A percentile compares a stretch with the other conserved stretches of the same genome.
phyloP scores from a whole-genome alignment of 805 yeast genomes.

The Saturnispora sekii region DNA sequence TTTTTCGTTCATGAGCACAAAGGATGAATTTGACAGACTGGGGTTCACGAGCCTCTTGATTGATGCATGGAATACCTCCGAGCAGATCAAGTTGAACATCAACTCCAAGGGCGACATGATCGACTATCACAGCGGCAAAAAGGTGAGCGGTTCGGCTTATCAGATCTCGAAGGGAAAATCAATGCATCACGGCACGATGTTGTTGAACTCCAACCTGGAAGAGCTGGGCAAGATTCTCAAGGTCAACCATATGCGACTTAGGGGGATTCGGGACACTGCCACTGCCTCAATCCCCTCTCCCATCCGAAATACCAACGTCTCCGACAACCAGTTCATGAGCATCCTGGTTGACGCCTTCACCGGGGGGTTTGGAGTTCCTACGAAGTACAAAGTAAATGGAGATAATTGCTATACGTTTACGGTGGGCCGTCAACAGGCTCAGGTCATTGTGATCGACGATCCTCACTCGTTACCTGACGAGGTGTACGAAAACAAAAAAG shows the following conservation, averaged over 20 bases:
- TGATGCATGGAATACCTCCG: slow-evolving; percentile 15
- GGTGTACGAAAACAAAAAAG: slow-evolving; percentile 30
- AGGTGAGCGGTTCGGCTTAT: slow-evolving; percentile 90
- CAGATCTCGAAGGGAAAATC: slow-evolving; percentile 74
- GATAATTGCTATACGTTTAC: slow-evolving; percentile 10
- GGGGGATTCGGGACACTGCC: slow-evolving; percentile 20
- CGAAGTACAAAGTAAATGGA: slow-evolving; percentile 1
- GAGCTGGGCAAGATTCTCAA: slow-evolving; percentile 50
- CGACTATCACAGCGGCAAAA: slow-evolving; percentile 33
- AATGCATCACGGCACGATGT: slow-evolving; percentile 95
- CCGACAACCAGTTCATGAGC: slow-evolving; percentile 36
- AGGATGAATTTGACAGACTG: slow-evolving; percentile 47
- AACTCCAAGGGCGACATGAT: slow-evolving; percentile 79
- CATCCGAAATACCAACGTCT: slow-evolving; percentile 56
- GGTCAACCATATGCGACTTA: slow-evolving; percentile 13
- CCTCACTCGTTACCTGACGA: slow-evolving; percentile 27
- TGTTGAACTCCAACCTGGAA: slow-evolving; percentile 56
- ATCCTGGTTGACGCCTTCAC: slow-evolving; percentile 34
- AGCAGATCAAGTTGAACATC: slow-evolving; percentile 30
- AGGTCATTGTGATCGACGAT: slow-evolving; percentile 20
- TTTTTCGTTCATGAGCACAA: slow-evolving; percentile 67
- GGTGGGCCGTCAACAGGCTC: slow-evolving; percentile 11
- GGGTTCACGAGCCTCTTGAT: slow-evolving; percentile 33
- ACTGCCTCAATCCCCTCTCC: slow-evolving; percentile 74
- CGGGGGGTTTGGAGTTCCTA: slow-evolving; percentile 23